Conservation (phyloP, 1,284 basidiomycete species). For the Athelia psychrophila region DNA sequence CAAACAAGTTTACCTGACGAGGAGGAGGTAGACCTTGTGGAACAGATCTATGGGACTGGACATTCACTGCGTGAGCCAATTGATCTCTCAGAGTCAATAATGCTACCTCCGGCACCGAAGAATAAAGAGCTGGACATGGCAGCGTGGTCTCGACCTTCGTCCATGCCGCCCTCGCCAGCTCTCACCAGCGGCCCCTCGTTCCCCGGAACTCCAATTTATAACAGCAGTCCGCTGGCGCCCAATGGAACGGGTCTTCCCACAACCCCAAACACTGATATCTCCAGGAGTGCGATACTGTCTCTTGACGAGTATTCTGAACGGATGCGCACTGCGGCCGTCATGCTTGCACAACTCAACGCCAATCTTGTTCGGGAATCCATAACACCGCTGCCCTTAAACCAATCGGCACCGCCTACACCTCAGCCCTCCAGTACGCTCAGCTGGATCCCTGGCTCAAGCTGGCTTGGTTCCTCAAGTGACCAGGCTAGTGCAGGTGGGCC, state of each 20-base stretch:
- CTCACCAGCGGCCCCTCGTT: slow-evolving; percentile 24
- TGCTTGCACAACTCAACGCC: slow-evolving; percentile 96
- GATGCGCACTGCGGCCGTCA: slow-evolving; percentile 97
- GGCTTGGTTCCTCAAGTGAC: slow-evolving; percentile 40
- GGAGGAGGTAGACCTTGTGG: slow-evolving; percentile 92
- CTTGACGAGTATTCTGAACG: slow-evolving; percentile 97
- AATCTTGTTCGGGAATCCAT: slow-evolving; percentile 62
- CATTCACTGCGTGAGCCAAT: slow-evolving; percentile 69
- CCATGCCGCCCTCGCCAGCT: slow-evolving; percentile 46
- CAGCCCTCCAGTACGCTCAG: slow-evolving; percentile 33
- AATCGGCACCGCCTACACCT: slow-evolving; percentile 20
- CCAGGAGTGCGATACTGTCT: slow-evolving; percentile 37
- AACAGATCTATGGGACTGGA: slow-evolving; percentile 85
- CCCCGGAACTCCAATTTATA: slow-evolving; percentile 7
- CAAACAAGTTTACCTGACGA: slow-evolving; percentile 40
- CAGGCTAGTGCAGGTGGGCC: slow-evolving; percentile 19
- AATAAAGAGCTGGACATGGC: slow-evolving; percentile 86
- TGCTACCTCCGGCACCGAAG: slow-evolving; percentile 78
- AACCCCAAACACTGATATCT: background rate
- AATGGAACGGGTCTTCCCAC: slow-evolving; percentile 1
- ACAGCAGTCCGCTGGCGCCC: slow-evolving; percentile 7
- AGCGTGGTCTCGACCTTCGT: slow-evolving; percentile 72
- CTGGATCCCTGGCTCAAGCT: slow-evolving; percentile 68
- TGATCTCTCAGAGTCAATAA: slow-evolving; percentile 78
- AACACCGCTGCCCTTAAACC: slow-evolving; percentile 32